Evolutionary conservation across 2,329 filamentous ascomycete species (phyloP), one percentile per base, ranked within the genome.

Genomic region (Scedosporium boydii): DNA sequence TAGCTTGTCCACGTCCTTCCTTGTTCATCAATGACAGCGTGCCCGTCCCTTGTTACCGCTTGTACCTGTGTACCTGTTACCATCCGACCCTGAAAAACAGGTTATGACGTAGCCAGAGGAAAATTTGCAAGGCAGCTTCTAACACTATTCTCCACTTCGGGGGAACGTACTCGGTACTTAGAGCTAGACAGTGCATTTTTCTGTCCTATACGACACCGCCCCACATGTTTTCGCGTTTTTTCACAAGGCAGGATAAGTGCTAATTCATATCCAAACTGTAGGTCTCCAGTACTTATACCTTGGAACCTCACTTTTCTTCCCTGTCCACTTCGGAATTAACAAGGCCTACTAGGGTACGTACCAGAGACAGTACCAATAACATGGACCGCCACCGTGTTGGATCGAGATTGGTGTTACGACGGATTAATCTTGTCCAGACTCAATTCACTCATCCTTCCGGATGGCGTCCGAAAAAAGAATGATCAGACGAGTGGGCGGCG

Each of bases 11-110:
- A 55, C 12, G 23, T 55, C 23, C 51, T 55, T 55, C 23, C 51
- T 29, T 27, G 51, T 27, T 27, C 51, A 27, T 55, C 23, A 14
- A 55, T 27, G 51, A 34, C 55, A 58, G 26, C 55, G 34, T n/a
- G 34, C 34, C 34, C 38, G 18, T 44, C 38, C 51, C 29, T 46
- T 55, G 42, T 46, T 55, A 55, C 51, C 51, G 23, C 51, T 23
- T 55, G 51, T 62, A 62, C 60, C 60, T 62, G 60, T 29, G 51
- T 62, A 62, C 60, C 60, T 62, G 60, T 62, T 62, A 59, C 57
- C 29, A 44, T 38, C 53, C 59, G 46, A 62, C 60, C 60, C 60
- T 62, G 60, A 44, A 62, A 38, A 62, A 58, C 60, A 57, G 60
- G 23, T 51, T 57, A 62, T 62, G 60, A 62, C 60, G 60, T 62